Conservation (phyloP, 2,329 filamentous ascomycete species). For the Geosmithia putterillii region DNA sequence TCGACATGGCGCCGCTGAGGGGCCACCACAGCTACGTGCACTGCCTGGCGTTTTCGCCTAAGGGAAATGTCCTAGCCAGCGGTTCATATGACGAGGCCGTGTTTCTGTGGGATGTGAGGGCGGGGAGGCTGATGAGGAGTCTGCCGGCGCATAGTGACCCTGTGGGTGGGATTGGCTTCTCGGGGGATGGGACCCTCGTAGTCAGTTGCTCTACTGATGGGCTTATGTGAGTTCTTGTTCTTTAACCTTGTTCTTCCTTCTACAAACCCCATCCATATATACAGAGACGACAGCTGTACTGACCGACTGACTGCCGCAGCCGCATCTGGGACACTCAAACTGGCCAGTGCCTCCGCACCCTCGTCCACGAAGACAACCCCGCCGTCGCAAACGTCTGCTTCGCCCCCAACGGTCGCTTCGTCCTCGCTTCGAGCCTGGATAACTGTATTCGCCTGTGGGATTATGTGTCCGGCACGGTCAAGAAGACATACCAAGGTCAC, state of each 20-base stretch:
- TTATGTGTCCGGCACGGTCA: constrained; percentile 79
- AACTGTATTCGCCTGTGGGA: constrained; percentile 87
- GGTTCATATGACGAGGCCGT: constrained; percentile 97
- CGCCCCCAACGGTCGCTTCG: constrained; percentile 84
- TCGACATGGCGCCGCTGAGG: constrained; percentile 47
- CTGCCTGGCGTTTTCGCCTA: constrained; percentile 88
- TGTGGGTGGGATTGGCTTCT: constrained; percentile 87
- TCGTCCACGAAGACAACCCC: constrained; percentile 93
- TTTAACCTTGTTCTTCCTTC: background rate
- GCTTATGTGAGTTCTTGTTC: constrained; percentile 48
- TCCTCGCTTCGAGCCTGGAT: constrained; percentile 86
- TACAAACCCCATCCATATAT: background rate
- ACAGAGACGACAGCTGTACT: background rate
- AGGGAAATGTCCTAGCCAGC: constrained; percentile 91
- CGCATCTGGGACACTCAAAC: constrained; percentile 94
- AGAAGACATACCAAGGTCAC: constrained; percentile 97
- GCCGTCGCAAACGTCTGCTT: constrained; percentile 84
- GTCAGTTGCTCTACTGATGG: constrained; percentile 88
- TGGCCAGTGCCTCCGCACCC: constrained; percentile 85
- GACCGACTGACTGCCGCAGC: constrained; percentile 20
- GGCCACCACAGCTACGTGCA: constrained; percentile 97
- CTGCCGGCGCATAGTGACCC: constrained; percentile 92
- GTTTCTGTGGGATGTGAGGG: constrained; percentile 90
- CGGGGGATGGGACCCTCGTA: constrained; percentile 81
- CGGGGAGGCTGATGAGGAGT: constrained; percentile 76